These are phyloP conservation scores for Carnegiea gigantea DNA, from an alignment of 179 eudicot genomes.

Conservation along the genomic window DNA sequence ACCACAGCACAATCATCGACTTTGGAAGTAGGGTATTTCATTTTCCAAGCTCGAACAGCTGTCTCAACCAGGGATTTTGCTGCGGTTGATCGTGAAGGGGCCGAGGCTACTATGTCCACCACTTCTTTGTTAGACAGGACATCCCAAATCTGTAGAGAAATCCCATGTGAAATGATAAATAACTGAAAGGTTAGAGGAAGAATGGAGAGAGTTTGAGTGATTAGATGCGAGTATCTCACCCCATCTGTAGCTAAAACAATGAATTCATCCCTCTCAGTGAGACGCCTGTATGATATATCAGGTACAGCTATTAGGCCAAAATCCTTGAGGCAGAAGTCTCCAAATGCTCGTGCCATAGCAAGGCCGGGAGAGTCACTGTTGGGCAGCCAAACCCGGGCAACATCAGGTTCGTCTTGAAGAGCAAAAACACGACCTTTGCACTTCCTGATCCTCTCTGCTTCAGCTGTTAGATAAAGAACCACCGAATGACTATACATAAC, in stretches of 20 bases:
- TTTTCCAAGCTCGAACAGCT: slow-evolving; percentile 76
- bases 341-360: slow-evolving; percentile 98
- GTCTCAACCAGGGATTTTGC: slow-evolving; percentile 64
- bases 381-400: slow-evolving; percentile 87
- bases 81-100: slow-evolving; percentile 54
- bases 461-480: slow-evolving; percentile 41
- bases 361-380: slow-evolving; percentile 81
- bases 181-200: neutral
- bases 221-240: slow-evolving; percentile 36
- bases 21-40: slow-evolving; percentile 83
- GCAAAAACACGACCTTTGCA: slow-evolving; percentile 85
- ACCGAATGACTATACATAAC: neutral
- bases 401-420: slow-evolving; percentile 87
- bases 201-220: neutral
- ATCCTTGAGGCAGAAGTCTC: slow-evolving; percentile 92
- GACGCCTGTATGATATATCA: slow-evolving; percentile 58
- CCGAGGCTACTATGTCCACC: slow-evolving; percentile 60
- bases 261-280: slow-evolving; percentile 78
- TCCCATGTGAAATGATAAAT: neutral
- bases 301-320: slow-evolving; percentile 86
- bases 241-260: slow-evolving; percentile 85
- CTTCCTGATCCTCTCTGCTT: slow-evolving; percentile 79
- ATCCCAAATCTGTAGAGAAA: slow-evolving; percentile 69
- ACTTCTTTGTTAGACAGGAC: slow-evolving; percentile 85
- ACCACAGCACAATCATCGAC: slow-evolving; percentile 87